These are phyloP conservation scores for Calonectria pseudoreteaudii DNA, from an alignment of 2,329 filamentous ascomycete genomes.

Conservation along the genomic window DNA sequence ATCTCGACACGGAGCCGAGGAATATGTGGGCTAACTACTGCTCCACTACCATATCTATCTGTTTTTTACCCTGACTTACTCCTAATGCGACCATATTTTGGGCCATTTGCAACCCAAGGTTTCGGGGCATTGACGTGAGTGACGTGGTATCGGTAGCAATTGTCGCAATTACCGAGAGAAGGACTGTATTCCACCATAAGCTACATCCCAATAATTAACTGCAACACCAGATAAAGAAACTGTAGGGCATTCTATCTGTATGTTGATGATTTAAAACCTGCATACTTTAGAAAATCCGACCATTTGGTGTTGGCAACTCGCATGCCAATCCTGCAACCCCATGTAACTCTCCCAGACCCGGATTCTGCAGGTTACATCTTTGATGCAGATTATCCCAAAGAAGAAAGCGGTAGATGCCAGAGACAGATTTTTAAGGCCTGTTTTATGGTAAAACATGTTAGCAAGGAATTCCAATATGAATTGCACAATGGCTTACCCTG, in stretches of 20 bases:
- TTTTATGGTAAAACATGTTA: neutral
- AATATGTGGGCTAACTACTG: neutral
- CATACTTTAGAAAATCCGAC: neutral
- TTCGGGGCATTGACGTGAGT: neutral
- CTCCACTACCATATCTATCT: neutral
- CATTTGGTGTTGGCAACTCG: neutral
- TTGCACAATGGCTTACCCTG: neutral
- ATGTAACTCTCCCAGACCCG: neutral
- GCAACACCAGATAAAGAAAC: neutral
- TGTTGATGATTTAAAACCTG: neutral
- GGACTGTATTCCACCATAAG: neutral
- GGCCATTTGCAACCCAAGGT: neutral
- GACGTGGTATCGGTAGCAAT: no score
- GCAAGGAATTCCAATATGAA: neutral
- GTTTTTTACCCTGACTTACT: neutral
- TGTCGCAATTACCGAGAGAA: neutral
- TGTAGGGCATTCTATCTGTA: neutral
- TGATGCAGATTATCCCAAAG: neutral
- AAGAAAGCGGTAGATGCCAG: neutral
- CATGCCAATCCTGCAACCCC: neutral
- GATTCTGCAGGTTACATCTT: neutral
- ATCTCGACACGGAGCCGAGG: neutral
- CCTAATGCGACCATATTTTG: neutral
- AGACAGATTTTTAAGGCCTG: neutral
- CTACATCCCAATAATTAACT: neutral